Conservation (phyloP, 164 flowering plant species). For the Taxillus chinensis region DNA sequence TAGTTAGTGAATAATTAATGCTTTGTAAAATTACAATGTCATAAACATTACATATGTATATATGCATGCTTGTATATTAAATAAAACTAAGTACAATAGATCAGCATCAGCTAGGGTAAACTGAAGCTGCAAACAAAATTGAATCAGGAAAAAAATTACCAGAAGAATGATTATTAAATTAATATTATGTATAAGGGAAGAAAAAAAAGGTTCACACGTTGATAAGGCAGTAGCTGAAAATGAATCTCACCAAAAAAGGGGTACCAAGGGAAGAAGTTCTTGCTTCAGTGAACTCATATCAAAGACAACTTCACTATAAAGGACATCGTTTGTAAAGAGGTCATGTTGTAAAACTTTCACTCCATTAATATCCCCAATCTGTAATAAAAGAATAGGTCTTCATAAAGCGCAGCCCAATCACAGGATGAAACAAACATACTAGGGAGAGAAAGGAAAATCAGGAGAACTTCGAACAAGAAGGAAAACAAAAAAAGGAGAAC, state of each 20-base stretch:
- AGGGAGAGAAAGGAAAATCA: no score
- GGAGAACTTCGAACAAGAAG: neutral
- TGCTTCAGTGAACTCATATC: slow-evolving; percentile 77
- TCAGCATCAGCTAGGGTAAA: no score
- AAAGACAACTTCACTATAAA: slow-evolving; percentile 81
- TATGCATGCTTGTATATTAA: no score
- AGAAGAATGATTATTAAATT: no score
- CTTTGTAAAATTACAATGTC: no score
- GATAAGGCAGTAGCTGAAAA: neutral
- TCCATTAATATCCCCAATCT: slow-evolving; percentile 83
- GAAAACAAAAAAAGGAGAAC: neutral
- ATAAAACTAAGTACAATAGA: no score
- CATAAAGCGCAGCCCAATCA: neutral
- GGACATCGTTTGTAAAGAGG: slow-evolving; percentile 94
- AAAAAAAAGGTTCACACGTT: no score
- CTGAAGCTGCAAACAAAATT: no score
- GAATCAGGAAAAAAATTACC: no score
- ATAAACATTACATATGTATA: no score
- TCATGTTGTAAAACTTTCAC: slow-evolving; percentile 81
- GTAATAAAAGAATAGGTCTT: slow-evolving; percentile 7
- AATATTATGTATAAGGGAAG: no score
- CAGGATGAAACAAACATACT: neutral
- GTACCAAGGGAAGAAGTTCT: slow-evolving; percentile 89
- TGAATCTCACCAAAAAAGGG: slow-evolving; percentile 78
- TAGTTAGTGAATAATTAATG: no score